Percentiles rank a stretch among this genome's conserved stretches.
These are phyloP conservation scores for Gentiana straminea DNA, from an alignment of 257 asterid genomes.

Conservation along the genomic window DNA sequence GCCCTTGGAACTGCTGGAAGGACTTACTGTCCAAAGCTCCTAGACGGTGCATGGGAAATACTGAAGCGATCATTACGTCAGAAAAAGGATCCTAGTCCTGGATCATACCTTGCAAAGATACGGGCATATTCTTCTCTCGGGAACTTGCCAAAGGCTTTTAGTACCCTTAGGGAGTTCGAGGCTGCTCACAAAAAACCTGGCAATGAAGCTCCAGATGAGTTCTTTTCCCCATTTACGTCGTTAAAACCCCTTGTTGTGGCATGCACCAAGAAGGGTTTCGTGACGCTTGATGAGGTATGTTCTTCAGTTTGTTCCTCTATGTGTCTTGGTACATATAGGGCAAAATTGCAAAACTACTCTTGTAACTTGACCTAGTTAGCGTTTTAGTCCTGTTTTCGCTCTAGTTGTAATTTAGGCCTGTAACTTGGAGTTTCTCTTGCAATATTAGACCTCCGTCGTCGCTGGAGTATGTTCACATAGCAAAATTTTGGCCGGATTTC, in stretches of 20 bases:
- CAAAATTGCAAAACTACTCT: too few species aligned
- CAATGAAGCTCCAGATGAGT: constrained; percentile 11
- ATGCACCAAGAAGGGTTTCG: constrained; percentile 58
- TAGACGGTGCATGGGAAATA: constrained; percentile 80
- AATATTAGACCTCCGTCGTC: too few species aligned
- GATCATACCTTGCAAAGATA: constrained; percentile 65
- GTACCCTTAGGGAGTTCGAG: constrained; percentile 76
- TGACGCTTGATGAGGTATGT: constrained; percentile 62
- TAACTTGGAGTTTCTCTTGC: too few species aligned
- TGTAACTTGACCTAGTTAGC: too few species aligned
- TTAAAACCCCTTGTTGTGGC: constrained; percentile 61
- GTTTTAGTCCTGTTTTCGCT: too few species aligned
- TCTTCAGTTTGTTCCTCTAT: too few species aligned
- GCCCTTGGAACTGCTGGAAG: constrained; percentile 86
- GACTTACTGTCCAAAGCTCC: constrained; percentile 55
- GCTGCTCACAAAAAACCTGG: constrained; percentile 37
- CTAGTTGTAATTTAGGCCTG: too few species aligned
- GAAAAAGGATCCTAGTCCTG: constrained; percentile 48
- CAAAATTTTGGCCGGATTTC: too few species aligned
- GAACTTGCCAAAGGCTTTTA: constrained; percentile 68
- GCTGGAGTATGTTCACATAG: too few species aligned
- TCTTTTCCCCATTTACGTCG: constrained; percentile 65
- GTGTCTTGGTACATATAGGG: too few species aligned
- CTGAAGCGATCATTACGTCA: constrained; percentile 64
- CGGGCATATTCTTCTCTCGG: constrained; percentile 63